Evolutionary conservation across 495 filamentous ascomycete genomes (phyloP).

Genomic region (Xylaria longipes): DNA sequence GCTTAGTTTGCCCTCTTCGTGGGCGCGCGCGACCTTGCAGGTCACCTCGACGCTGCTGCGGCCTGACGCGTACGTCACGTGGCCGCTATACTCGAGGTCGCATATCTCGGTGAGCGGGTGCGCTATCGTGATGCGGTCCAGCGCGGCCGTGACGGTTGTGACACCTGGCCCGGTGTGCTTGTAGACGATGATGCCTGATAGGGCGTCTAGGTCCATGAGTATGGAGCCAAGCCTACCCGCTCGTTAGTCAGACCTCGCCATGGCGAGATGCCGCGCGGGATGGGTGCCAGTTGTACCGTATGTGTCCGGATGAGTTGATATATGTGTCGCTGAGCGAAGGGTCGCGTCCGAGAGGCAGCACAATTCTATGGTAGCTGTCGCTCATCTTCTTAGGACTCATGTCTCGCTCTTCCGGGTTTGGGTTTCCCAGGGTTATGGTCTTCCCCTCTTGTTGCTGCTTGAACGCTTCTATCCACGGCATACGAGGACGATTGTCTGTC

Average conservation of each 20-base stretch:
- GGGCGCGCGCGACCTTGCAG: conserved; percentile 71
- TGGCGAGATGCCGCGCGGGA: background rate
- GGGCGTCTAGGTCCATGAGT: conserved; percentile 83
- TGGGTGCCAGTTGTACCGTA: conserved; percentile 34
- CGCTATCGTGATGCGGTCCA: conserved; percentile 80
- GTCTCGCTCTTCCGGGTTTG: conserved; percentile 11
- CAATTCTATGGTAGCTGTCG: conserved; percentile 48
- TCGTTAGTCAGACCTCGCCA: background rate
- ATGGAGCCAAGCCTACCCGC: conserved; percentile 63
- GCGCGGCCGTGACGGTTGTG: conserved; percentile 81
- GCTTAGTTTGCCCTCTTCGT: conserved; percentile 60
- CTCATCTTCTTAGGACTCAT: conserved; percentile 49
- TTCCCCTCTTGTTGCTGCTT: conserved; percentile 35
- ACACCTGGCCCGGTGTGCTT: conserved; percentile 81
- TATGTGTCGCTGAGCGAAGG: conserved; percentile 52
- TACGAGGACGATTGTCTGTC: conserved; percentile 23
- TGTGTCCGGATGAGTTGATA: conserved; percentile 53
- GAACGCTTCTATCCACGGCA: conserved; percentile 35
- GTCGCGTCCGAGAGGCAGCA: conserved; percentile 50
- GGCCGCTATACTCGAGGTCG: conserved; percentile 79
- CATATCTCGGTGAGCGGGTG: conserved; percentile 77
- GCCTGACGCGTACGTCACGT: conserved; percentile 82
- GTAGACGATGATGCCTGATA: conserved; percentile 81
- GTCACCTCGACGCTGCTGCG: conserved; percentile 83
- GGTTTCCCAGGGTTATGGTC: conserved; percentile 15